Percentiles rank a stretch among this genome's conserved stretches.
These are phyloP conservation scores for Cystobasidiaceae sp. DNA, from an alignment of 1,284 basidiomycete genomes.

Conservation along the genomic window DNA sequence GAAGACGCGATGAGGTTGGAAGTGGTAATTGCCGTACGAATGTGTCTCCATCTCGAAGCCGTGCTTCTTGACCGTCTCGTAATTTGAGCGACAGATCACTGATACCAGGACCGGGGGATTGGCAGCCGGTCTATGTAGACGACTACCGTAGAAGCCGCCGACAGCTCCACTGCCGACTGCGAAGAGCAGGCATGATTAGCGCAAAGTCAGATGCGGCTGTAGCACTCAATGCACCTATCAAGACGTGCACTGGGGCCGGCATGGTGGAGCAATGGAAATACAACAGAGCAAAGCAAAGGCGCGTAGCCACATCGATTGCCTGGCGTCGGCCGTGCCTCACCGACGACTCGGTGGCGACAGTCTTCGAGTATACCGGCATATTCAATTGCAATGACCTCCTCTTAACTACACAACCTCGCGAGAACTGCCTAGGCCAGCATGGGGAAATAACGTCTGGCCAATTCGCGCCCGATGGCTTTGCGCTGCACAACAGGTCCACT, in stretches of 20 bases:
- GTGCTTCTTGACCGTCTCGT: slow-evolving; percentile 44
- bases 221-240: neutral
- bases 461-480: slow-evolving; percentile 37
- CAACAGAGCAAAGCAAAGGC: too few relatives aligned
- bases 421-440: too few relatives aligned
- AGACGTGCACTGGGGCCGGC: neutral
- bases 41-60: slow-evolving; percentile 48
- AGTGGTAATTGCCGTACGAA: slow-evolving; percentile 49
- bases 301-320: too few relatives aligned
- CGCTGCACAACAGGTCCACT: slow-evolving; percentile 39
- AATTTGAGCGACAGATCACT: slow-evolving; percentile 51
- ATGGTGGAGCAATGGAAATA: neutral
- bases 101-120: slow-evolving; percentile 44
- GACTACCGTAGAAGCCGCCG: slow-evolving; percentile 50
- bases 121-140: slow-evolving; percentile 42
- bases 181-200: neutral
- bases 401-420: too few relatives aligned
- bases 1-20: slow-evolving; percentile 47
- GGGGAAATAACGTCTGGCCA: slow-evolving; percentile 30
- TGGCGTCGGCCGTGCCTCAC: too few relatives aligned
- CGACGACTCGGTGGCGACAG: too few relatives aligned
- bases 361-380: too few relatives aligned
- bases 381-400: too few relatives aligned
- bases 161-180: slow-evolving; percentile 50
- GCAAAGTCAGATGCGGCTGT: too few relatives aligned